Evolutionary conservation across 1,284 basidiomycete genomes (phyloP).

Genomic region (Taiwanofungus camphoratus): DNA sequence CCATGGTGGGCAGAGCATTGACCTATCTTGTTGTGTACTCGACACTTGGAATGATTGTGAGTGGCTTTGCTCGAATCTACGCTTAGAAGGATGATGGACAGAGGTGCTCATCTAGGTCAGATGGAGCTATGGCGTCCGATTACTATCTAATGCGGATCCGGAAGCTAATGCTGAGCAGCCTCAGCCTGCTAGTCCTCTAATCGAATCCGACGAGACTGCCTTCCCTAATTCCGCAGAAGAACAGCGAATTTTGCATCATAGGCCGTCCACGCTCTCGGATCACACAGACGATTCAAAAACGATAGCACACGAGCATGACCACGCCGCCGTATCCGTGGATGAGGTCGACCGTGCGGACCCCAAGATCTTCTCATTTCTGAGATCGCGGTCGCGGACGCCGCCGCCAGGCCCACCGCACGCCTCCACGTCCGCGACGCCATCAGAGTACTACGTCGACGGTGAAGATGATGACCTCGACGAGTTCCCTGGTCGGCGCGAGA

Average conservation of each 20-base stretch:
- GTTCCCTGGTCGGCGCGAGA: slow-evolving; percentile 19
- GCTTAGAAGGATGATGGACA: slow-evolving; percentile 2
- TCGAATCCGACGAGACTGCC: slow-evolving; percentile 23
- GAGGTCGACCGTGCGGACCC: slow-evolving; percentile 10
- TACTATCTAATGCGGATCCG: slow-evolving; percentile 70
- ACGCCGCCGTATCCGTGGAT: slow-evolving; percentile 16
- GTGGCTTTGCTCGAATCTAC: slow-evolving; percentile 25
- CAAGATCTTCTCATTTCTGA: slow-evolving; percentile 63
- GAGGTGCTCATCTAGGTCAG: slow-evolving; percentile 53
- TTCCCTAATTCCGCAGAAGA: slow-evolving; percentile 23
- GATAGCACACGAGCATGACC: slow-evolving; percentile 6
- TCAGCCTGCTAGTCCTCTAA: slow-evolving; percentile 19
- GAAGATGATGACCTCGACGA: slow-evolving; percentile 37
- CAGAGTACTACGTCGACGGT: slow-evolving; percentile 28
- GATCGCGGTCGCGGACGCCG: slow-evolving; percentile 37
- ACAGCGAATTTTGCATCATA: slow-evolving; percentile 18
- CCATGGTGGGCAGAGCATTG: slow-evolving; percentile 88
- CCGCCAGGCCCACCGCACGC: slow-evolving; percentile 5
- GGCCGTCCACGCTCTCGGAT: slow-evolving; percentile 12
- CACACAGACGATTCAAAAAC: slow-evolving; percentile 15
- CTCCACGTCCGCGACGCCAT: slow-evolving; percentile 16
- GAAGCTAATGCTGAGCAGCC: slow-evolving; percentile 17
- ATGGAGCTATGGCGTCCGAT: slow-evolving; percentile 82
- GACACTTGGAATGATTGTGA: slow-evolving; percentile 88
- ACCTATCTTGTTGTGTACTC: slow-evolving; percentile 92